Base-by-base conservation (phyloP, 2,329 filamentous ascomycete species). In the Colletotrichum eleusines region DNA sequence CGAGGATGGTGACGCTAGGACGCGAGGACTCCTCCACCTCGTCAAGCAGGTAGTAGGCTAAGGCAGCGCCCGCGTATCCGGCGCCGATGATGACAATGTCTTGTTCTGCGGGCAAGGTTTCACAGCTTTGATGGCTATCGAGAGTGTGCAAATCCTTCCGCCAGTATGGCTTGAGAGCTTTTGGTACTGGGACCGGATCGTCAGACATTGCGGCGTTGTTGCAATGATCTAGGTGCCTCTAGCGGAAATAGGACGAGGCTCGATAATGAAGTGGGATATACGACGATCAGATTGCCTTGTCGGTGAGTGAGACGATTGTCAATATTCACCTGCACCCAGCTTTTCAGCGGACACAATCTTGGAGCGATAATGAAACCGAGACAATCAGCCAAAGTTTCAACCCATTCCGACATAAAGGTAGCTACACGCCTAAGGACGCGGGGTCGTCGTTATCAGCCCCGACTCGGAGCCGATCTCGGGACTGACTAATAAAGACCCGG, bases 11-110 rank as follows among this genome's bases (percentile, higher is more conserved):
- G 26, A 74, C 62, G 11, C 63, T 62, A 5, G 65, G 61, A 7
- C 59, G 44, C 3, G 50, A 42, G 26, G 28, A 23, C 18, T 40
- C 38, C 9, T 63, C 35, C 2, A 53, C 18, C 1, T 44, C 70
- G 6, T 73, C 62, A 14, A 61, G 55, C 8, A 71, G 40, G 16
- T 67, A 64, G 14, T 61, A 54, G 5, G 71, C 66, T 5, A 71
- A 14, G 20, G 72, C 46, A 14, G 58, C 62, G n/a, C 71, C 72
- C 0, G 71, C 40, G 40, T 68, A 74, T 0, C 72, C 72, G 14
- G 67, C 71, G 11, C 72, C 72, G 42, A 73, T 68, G 31, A 74
- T 73, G 53, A 73, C 71, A 26, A 72, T 53, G 35, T 74, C 63
- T 46, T 68, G 58, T 50, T 67, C 51, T 20, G 50, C 3, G n/a